Evolutionary conservation across 2,329 filamentous ascomycete species (phyloP).

Genomic region (Kalmusia sp.): DNA sequence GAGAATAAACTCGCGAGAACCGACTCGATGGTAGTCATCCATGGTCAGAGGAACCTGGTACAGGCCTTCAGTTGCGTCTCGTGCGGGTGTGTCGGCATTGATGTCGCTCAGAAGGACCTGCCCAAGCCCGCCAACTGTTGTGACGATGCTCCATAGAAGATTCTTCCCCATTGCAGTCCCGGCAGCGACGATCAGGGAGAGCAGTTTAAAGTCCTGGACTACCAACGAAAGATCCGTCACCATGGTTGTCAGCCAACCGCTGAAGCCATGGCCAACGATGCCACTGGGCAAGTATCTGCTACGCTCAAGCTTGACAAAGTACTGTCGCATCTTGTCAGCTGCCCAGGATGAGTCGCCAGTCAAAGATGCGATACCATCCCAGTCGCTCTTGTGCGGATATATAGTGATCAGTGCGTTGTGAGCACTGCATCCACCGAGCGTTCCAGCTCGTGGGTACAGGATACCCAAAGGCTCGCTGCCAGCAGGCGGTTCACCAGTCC

Average conservation of each 20-base stretch:
- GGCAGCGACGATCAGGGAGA: constrained; percentile 59
- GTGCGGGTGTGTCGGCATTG: constrained; percentile 53
- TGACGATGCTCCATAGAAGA: constrained; percentile 41
- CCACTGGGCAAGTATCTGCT: constrained; percentile 57
- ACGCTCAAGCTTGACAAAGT: constrained; percentile 51
- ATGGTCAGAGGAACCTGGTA: constrained; percentile 66
- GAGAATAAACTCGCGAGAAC: constrained; percentile 62
- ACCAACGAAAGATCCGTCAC: constrained; percentile 59
- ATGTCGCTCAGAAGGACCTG: constrained; percentile 58
- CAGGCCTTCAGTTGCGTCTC: constrained; percentile 57
- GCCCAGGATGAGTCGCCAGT: constrained; percentile 68
- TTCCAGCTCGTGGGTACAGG: constrained; percentile 64
- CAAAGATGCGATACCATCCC: constrained; percentile 61
- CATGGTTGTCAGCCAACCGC: constrained; percentile 63
- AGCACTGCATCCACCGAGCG: constrained; percentile 62
- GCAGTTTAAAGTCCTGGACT: constrained; percentile 59
- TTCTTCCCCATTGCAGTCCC: constrained; percentile 57
- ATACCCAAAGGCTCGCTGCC: constrained; percentile 59
- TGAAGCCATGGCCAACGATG: constrained; percentile 60
- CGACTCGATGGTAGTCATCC: constrained; percentile 55
- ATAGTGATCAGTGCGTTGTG: constrained; percentile 67
- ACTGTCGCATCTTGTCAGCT: constrained; percentile 65
- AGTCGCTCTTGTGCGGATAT: constrained; percentile 65
- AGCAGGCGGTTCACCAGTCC: constrained; percentile 49
- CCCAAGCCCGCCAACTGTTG: constrained; percentile 53